A percentile compares a stretch with the other conserved stretches of the same genome.
phyloP scores from a whole-genome alignment of 306 rosid species.

The Lathyrus tuberosus region DNA sequence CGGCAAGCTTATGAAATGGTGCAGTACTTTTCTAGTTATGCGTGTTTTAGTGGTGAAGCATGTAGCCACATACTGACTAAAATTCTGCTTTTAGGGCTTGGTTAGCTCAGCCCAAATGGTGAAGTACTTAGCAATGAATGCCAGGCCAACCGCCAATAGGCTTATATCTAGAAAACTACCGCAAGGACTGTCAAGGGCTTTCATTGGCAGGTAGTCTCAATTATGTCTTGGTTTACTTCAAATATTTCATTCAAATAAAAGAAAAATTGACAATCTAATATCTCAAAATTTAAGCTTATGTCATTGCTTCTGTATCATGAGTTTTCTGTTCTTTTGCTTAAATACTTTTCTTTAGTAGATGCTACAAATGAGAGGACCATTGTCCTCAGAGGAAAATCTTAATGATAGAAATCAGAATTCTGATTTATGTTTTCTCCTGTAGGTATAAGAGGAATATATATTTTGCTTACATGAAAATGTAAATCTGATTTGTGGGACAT shows the following conservation, averaged over 20 bases:
- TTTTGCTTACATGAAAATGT: constrained; percentile 25
- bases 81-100: constrained; percentile 67
- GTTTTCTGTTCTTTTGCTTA: constrained; percentile 12
- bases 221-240: constrained; percentile 21
- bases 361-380: constrained; percentile 5
- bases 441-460: constrained; percentile 13
- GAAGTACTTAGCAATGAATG: constrained; percentile 75
- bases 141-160: constrained; percentile 89
- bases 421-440: constrained; percentile 10
- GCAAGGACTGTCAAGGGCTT: constrained; percentile 83
- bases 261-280: constrained; percentile 14
- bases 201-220: constrained; percentile 86
- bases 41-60: constrained; percentile 33
- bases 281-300: background rate
- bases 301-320: constrained; percentile 26
- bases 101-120: constrained; percentile 99
- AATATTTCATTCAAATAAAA: constrained; percentile 16
- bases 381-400: background rate
- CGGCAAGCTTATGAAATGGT: constrained; percentile 99
- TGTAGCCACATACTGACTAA: constrained; percentile 45
- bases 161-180: constrained; percentile 75
- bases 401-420: constrained; percentile 1
- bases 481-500: constrained; percentile 8
- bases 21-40: constrained; percentile 30
- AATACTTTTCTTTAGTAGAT: constrained; percentile 2